Evolutionary conservation across 2,329 filamentous ascomycete species (phyloP).

Genomic region (Aspergillus calidoustus): DNA sequence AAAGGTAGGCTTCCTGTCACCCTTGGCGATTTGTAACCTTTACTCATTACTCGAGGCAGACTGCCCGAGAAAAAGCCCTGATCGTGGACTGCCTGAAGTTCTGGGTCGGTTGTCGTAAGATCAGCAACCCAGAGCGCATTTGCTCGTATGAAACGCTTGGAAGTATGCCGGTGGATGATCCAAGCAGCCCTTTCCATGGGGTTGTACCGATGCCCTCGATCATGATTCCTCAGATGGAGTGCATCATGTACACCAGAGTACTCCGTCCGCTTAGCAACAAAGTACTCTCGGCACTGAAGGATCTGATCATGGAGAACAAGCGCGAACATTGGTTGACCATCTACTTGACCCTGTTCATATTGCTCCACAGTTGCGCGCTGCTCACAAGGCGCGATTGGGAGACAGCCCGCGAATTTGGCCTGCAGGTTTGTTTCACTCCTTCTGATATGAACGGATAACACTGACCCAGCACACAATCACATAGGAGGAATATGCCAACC

Average conservation of each 20-base stretch:
- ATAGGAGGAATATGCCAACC: constrained; percentile 16
- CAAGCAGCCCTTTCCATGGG: constrained; percentile 11
- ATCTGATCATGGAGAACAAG: constrained; percentile 17
- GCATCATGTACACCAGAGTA: constrained; percentile 19
- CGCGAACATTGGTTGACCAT: constrained; percentile 20
- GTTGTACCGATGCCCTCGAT: constrained; percentile 16
- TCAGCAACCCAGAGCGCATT: constrained; percentile 17
- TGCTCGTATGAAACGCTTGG: constrained; percentile 12
- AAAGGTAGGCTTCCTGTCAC: constrained; percentile 14
- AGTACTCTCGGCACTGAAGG: constrained; percentile 13
- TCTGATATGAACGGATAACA: background rate
- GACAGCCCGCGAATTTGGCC: constrained; percentile 15
- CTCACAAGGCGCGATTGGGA: constrained; percentile 18
- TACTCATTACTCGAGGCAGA: constrained; percentile 10
- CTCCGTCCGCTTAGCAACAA: constrained; percentile 15
- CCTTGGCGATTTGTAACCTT: background rate
- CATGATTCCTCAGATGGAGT: constrained; percentile 21
- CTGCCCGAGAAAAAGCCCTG: constrained; percentile 10
- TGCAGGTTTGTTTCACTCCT: constrained; percentile 14
- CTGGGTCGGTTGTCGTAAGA: constrained; percentile 19
- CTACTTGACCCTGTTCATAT: constrained; percentile 16
- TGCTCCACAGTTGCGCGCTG: constrained; percentile 17
- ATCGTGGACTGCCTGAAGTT: constrained; percentile 16
- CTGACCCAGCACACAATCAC: constrained; percentile 5
- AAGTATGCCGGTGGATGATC: constrained; percentile 9